phyloP scores from a whole-genome alignment of 139 green algal species.

The Micromonas commoda region DNA sequence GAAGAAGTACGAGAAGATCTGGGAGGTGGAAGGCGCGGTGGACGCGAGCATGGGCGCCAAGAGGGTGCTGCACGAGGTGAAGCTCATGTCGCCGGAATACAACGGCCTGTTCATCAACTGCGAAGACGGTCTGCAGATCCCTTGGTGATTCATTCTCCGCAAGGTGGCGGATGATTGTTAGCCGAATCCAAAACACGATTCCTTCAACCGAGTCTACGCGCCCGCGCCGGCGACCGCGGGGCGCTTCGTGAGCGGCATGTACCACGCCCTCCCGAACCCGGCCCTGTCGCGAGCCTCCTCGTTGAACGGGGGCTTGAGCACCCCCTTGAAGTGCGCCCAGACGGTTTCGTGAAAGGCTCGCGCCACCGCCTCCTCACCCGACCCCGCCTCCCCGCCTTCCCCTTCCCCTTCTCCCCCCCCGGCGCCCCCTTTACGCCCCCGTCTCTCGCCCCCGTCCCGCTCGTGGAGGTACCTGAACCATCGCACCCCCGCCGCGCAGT shows the following conservation, averaged over 20 bases:
- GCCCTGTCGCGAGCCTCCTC: slow-evolving; percentile 51
- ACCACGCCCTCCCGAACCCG: slow-evolving; percentile 18
- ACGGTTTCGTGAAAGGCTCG: slow-evolving; percentile 71
- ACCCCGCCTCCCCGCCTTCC: slow-evolving; percentile 39
- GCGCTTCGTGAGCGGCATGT: slow-evolving; percentile 29
- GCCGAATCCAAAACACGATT: not conserved
- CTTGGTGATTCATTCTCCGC: slow-evolving; percentile 20
- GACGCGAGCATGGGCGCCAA: slow-evolving; percentile 33
- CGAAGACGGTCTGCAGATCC: slow-evolving; percentile 41
- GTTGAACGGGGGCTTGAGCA: slow-evolving; percentile 78
- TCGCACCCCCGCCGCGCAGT: slow-evolving; percentile 75
- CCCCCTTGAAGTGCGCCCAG: slow-evolving; percentile 53
- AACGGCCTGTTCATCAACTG: slow-evolving; percentile 41
- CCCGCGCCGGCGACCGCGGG: too few species aligned
- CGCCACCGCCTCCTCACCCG: slow-evolving; percentile 44
- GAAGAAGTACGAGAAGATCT: slow-evolving; percentile 39
- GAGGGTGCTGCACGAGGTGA: slow-evolving; percentile 38
- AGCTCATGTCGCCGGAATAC: slow-evolving; percentile 20
- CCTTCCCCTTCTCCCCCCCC: not conserved
- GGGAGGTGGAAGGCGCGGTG: slow-evolving; percentile 39
- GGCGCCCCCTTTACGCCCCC: not conserved
- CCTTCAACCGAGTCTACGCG: not conserved
- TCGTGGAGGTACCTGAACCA: slow-evolving; percentile 61
- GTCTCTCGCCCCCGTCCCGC: not conserved
- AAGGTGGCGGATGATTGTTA: not conserved